phyloP scores from a whole-genome alignment of 2,329 filamentous ascomycete species.

The Acrocalymma vagum region DNA sequence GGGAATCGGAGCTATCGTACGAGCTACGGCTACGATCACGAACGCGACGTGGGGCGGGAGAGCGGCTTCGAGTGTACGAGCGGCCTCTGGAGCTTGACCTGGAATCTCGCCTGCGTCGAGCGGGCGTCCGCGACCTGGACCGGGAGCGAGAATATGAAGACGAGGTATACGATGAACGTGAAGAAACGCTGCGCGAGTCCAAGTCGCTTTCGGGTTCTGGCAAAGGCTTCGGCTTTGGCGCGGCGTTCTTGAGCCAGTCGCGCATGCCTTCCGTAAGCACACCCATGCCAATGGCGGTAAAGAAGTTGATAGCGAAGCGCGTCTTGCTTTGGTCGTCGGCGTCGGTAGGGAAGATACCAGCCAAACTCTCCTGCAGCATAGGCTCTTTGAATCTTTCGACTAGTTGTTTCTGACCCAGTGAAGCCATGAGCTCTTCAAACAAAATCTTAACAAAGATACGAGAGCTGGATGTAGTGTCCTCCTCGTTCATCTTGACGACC shows the following conservation, averaged over 20 bases:
- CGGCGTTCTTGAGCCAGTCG: slow-evolving; percentile 80
- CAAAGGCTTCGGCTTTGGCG: slow-evolving; percentile 80
- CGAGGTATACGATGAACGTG: slow-evolving; percentile 42
- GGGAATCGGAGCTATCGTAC: slow-evolving; percentile 29
- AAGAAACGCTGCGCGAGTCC: slow-evolving; percentile 43
- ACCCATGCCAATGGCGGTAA: slow-evolving; percentile 97
- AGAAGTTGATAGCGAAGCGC: slow-evolving; percentile 98
- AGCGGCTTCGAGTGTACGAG: slow-evolving; percentile 38
- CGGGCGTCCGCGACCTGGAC: slow-evolving; percentile 18
- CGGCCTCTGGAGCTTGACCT: slow-evolving; percentile 31
- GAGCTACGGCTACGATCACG: slow-evolving; percentile 24
- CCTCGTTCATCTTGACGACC: slow-evolving; percentile 88
- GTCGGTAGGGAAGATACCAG: slow-evolving; percentile 89
- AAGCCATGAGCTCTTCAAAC: slow-evolving; percentile 90
- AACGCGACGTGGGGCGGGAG: slow-evolving; percentile 30
- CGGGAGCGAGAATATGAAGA: slow-evolving; percentile 35
- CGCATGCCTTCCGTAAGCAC: slow-evolving; percentile 94
- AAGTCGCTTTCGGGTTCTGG: slow-evolving; percentile 45
- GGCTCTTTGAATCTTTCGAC: slow-evolving; percentile 79
- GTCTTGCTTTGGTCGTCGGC: slow-evolving; percentile 83
- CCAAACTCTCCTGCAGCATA: slow-evolving; percentile 77
- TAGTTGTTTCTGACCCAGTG: slow-evolving; percentile 83
- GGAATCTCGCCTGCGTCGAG: slow-evolving; percentile 28
- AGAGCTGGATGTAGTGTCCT: slow-evolving; percentile 94
- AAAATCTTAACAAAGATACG: slow-evolving; percentile 99